These are phyloP conservation scores for Parietaria judaica DNA, from an alignment of 306 rosid genomes.

Conservation along the genomic window DNA sequence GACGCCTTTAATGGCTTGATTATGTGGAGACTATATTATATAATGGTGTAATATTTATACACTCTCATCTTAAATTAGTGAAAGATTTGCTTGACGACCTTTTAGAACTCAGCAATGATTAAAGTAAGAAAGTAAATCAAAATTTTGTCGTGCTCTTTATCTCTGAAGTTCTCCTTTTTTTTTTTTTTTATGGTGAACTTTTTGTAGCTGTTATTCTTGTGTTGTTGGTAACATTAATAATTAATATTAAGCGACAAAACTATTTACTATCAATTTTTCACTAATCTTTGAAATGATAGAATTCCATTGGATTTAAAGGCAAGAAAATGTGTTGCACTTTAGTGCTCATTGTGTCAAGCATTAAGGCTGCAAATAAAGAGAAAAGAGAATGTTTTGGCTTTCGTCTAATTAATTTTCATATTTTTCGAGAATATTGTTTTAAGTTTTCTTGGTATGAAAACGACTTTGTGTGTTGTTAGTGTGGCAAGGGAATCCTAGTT, in stretches of 20 bases:
- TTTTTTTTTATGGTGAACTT: slow-evolving; percentile 18
- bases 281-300: slow-evolving; percentile 17
- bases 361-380: slow-evolving; percentile 26
- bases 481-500: slow-evolving; percentile 13
- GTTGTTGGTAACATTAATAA: slow-evolving; percentile 8
- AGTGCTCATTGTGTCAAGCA: slow-evolving; percentile 18
- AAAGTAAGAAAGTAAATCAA: slow-evolving; percentile 18
- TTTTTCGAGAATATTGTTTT: not conserved
- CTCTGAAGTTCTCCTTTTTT: slow-evolving; percentile 1
- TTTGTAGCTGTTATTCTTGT: slow-evolving; percentile 17
- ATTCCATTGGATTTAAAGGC: slow-evolving; percentile 24
- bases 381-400: not conserved
- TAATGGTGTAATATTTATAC: not conserved
- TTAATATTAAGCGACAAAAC: slow-evolving; percentile 26
- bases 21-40: not conserved
- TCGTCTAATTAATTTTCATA: not conserved
- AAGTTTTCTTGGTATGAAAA: not conserved
- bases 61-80: not conserved
- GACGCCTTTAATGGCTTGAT: no score
- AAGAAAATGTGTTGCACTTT: slow-evolving; percentile 32
- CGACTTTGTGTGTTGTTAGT: slow-evolving; percentile 7
- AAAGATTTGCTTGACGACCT: slow-evolving; percentile 13
- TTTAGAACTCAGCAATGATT: slow-evolving; percentile 31
- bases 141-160: slow-evolving; percentile 9
- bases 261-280: not conserved